These are phyloP conservation scores for Aspergillus fumigatus DNA, from an alignment of 2,329 filamentous ascomycete species.

Conservation along the genomic window DNA sequence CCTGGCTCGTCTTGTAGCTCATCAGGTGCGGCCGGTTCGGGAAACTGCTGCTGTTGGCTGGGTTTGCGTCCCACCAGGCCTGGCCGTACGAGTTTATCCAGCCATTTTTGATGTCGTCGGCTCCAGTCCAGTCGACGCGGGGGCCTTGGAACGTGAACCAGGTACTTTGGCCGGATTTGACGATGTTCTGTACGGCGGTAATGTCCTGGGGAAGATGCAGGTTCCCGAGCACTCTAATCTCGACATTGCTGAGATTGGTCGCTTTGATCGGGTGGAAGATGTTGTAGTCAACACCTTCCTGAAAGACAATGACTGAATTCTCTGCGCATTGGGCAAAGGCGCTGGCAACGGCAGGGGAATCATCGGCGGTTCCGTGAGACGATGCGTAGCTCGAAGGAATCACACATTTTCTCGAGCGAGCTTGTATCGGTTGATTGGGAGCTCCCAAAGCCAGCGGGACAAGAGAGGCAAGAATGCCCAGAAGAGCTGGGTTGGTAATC, in stretches of 20 bases:
- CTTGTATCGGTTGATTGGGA: not conserved
- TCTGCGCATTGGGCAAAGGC: slow-evolving; percentile 36
- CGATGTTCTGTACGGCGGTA: slow-evolving; percentile 32
- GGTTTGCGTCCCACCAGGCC: slow-evolving; percentile 44
- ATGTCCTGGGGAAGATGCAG: slow-evolving; percentile 42
- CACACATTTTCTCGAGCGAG: slow-evolving; percentile 13
- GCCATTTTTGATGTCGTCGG: slow-evolving; percentile 34
- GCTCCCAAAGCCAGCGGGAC: not conserved
- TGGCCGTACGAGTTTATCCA: slow-evolving; percentile 47
- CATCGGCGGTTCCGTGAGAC: slow-evolving; percentile 37
- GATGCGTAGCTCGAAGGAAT: slow-evolving; percentile 17
- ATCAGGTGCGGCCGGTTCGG: slow-evolving; percentile 40
- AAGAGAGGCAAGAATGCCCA: slow-evolving; percentile 1
- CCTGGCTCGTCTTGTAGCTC: slow-evolving; percentile 34
- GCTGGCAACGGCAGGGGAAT: slow-evolving; percentile 36
- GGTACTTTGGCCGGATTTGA: slow-evolving; percentile 26
- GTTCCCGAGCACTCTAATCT: slow-evolving; percentile 42
- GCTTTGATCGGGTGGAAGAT: slow-evolving; percentile 38
- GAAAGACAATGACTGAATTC: slow-evolving; percentile 33
- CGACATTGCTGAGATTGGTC: slow-evolving; percentile 40
- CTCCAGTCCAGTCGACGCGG: slow-evolving; percentile 25
- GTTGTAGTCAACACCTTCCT: slow-evolving; percentile 41
- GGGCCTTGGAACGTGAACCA: slow-evolving; percentile 36
- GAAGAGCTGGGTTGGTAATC: not conserved
- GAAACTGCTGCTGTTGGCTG: slow-evolving; percentile 35